Base-by-base conservation (phyloP, 139 green algal genomes). In the Chlorella sp. region DNA sequence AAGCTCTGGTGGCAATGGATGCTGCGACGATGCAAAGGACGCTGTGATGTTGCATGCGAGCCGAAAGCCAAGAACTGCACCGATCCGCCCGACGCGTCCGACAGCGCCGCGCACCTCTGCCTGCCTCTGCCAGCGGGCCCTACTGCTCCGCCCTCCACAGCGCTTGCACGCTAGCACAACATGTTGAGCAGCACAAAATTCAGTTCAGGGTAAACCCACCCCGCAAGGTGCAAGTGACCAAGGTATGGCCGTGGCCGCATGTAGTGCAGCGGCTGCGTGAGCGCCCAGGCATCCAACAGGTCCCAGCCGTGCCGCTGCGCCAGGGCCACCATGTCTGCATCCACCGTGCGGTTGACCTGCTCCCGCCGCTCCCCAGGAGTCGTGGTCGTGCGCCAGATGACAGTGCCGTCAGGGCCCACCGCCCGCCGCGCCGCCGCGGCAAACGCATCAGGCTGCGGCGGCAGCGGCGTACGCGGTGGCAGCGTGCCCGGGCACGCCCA, bases 291-390 rank as follows among this genome's bases (percentile, higher is more conserved):
- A 67, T 79, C 73, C 38, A 79, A 38, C 35, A 79, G n/a, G 5
- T 42, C 48, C 63, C 62, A 79, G 73, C 23, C 12, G 36, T 23
- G 38, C 29, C 21, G 73, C 40, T 79, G 73, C 69, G 51, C 33
- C 27, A 15, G 27, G 6, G 46, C 33, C 53, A 67, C 41, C 25
- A 38, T 42, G 8, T 7, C 27, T 8, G 27, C 27, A 3, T 38
- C 38, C 5, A 21, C 15, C 27, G 53, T 27, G n/a, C 56, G 66
- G 53, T 75, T 53, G 11, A 75, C 14, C 53, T 12, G 38, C 53
- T 43, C 38, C 23, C 42, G 69, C 69, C 65, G 38, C 53, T 38
- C 38, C 40, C 7, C 40, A 67, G 69, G 38, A 66, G n/a, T n/a
- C n/a, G n/a, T n/a, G n/a, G 38, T 0, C 53, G 42, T 53, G 65